These are phyloP conservation scores for Linnemannia exigua DNA, from an alignment of 192 early-diverging fungal genomes.

Conservation along the genomic window DNA sequence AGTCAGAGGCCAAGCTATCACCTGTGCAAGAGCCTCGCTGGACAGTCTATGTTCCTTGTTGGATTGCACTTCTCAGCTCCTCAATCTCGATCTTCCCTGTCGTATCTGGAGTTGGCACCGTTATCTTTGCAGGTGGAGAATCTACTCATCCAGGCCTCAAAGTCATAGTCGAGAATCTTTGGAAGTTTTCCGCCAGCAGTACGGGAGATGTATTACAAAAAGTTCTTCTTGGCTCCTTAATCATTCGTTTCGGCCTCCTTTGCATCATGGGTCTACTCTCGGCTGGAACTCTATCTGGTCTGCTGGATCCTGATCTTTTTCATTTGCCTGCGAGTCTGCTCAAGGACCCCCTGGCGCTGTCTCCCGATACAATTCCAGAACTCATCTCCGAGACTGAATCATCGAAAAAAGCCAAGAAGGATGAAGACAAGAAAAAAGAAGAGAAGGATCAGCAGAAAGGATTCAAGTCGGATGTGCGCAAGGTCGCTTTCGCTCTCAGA, in stretches of 20 bases:
- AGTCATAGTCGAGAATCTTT: neutral
- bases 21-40: neutral
- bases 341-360: neutral
- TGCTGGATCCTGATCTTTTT: neutral
- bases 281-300: neutral
- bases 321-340: neutral
- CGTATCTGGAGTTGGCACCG: neutral
- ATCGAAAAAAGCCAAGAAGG: neutral
- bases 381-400: neutral
- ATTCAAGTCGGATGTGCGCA: conserved; percentile 7
- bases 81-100: neutral
- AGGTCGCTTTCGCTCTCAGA: neutral
- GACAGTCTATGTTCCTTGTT: neutral
- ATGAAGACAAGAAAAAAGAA: neutral
- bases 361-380: neutral
- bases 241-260: neutral
- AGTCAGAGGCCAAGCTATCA: neutral
- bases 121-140: neutral
- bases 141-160: neutral
- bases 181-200: neutral
- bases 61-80: conserved; percentile 3
- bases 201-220: neutral
- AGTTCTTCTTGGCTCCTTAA: neutral
- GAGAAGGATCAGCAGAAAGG: neutral
- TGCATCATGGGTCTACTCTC: neutral